Evolutionary conservation across 306 rosid genomes (phyloP).

Genomic region (Fragaria ananassa): DNA sequence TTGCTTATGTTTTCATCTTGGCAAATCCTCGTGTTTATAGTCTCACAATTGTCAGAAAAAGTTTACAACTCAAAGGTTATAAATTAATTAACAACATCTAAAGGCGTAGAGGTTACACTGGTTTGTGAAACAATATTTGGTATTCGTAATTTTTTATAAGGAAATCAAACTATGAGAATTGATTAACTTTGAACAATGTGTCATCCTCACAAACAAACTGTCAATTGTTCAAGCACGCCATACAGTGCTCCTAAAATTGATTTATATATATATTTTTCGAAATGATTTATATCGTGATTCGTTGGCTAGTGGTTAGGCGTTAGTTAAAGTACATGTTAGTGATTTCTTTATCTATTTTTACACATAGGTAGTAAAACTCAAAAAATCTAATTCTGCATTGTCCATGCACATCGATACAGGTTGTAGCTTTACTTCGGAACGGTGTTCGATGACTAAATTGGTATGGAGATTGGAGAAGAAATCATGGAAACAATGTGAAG

Average conservation of each 20-base stretch:
- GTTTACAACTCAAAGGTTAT: neutral
- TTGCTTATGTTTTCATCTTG: neutral
- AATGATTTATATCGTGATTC: neutral
- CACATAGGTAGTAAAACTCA: neutral
- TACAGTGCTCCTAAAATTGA: neutral
- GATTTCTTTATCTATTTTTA: neutral
- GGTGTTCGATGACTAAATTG: neutral
- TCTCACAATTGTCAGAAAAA: neutral
- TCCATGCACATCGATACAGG: neutral
- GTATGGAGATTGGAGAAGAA: conserved; percentile 5
- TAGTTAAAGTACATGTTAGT: neutral
- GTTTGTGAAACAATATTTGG: neutral
- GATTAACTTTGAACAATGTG: neutral
- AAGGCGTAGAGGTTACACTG: neutral
- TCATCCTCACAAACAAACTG: neutral
- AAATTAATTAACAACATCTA: neutral
- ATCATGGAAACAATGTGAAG: conserved; percentile 2
- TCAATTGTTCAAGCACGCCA: neutral
- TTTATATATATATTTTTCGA: neutral
- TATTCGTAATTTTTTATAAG: neutral
- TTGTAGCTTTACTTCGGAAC: neutral
- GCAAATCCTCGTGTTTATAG: neutral
- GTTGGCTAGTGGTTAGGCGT: neutral
- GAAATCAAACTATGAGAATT: neutral
- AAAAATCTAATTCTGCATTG: neutral